Evolutionary conservation across 768 basidiomycete species (phyloP), one percentile per base, ranked within the genome.

Genomic region (Gelatoporia subvermispora): DNA sequence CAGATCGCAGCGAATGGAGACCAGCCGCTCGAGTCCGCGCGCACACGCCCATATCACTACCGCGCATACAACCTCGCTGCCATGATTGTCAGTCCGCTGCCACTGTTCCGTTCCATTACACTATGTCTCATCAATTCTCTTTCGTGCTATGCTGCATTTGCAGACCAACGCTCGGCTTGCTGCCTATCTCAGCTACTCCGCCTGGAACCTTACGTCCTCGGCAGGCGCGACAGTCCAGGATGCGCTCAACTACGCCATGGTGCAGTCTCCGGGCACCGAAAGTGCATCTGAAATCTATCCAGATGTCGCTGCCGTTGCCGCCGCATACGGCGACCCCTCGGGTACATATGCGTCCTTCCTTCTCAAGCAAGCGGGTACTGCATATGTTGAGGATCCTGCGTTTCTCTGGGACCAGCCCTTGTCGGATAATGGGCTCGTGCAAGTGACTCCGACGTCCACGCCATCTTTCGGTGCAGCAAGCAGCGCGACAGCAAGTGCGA

Each of bases 11-110:
- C 75, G 0, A 71, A 66, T 43, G 84, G 84, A 17, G 82, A 84
- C 52, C 80, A 82, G 78, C 82, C 84, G 10, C 62, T 81, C 13
- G 84, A 85, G 66, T 72, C 79, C 16, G 69, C 62, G 2, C 77
- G 84, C 22, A 81, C 81, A 1, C 69, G 77, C 10, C 81, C 84
- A 15, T 84, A 77, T 61, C 83, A 85, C 58, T 85, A 85, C 59
- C 73, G 79, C 9, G 73, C 76, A 0, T 85, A 82, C 65, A 87
- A 87, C 52, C 69, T 85, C 15, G 79, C 77, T 1, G 83, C 81
- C 8, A 80, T 85, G 77, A 78, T 84, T 42, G 81, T 83, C 52
- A 60, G 76, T 60, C 8, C 4, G 10, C 8, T 34, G 17, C 11
- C 8, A 9, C 7, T 24, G 8, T 17, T 39, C 20, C 18, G n/a